These are phyloP conservation scores for Lenwebbia sp. DNA, from an alignment of 345 rosid species.

Conservation along the genomic window DNA sequence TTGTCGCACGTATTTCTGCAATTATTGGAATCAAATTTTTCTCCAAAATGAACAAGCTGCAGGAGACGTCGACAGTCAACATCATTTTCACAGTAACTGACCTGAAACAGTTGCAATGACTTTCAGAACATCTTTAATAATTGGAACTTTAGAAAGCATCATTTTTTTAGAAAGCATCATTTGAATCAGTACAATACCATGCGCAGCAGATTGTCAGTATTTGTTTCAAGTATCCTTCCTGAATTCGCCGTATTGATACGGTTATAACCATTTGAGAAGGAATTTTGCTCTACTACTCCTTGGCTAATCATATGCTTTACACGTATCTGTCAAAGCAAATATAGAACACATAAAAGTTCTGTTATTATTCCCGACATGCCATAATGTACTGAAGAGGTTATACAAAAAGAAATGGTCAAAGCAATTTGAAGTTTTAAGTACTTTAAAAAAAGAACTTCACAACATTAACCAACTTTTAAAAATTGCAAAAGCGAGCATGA, in stretches of 20 bases:
- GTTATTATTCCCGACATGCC: neutral
- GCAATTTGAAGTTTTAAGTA: neutral
- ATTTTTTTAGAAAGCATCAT: neutral
- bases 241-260: slow-evolving; percentile 41
- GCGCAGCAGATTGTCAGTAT: slow-evolving; percentile 78
- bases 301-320: slow-evolving; percentile 93
- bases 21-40: slow-evolving; percentile 63
- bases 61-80: slow-evolving; percentile 90
- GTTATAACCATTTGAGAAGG: slow-evolving; percentile 48
- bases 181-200: slow-evolving; percentile 43
- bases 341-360: neutral
- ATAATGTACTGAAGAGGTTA: neutral
- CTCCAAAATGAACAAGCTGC: slow-evolving; percentile 92
- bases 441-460: neutral
- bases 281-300: slow-evolving; percentile 75
- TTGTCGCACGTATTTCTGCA: slow-evolving; percentile 86
- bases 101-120: slow-evolving; percentile 38
- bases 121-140: neutral
- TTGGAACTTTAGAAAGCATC: neutral
- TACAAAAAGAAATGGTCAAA: neutral
- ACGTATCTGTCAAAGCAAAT: slow-evolving; percentile 52
- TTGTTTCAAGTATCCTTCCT: slow-evolving; percentile 77
- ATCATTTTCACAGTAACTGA: slow-evolving; percentile 88
- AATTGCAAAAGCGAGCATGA: neutral
- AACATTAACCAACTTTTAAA: neutral